Base-by-base conservation (phyloP, 2,329 filamentous ascomycete species). In the Didymella glomerata region DNA sequence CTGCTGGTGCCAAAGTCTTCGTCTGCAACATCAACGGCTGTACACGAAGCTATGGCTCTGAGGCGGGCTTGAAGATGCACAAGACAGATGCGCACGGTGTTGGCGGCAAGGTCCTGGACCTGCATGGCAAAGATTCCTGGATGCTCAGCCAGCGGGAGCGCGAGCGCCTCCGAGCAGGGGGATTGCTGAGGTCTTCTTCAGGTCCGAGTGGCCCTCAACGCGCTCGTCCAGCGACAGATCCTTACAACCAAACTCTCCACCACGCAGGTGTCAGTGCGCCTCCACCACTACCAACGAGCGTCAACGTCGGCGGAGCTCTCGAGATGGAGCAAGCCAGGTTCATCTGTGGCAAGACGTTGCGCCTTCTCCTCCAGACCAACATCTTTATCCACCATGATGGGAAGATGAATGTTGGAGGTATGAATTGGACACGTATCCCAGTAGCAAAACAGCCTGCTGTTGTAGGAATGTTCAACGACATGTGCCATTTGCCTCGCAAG, bases 321-420 rank as follows among this genome's bases (percentile, higher is more conserved):
- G 74, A 75, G 7, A 55, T 69, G 25, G 64, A 69, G 14, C 70
- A 76, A 55, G 70, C 70, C 2, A 67, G 68, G 16, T 22, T 44
- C 2, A 57, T 76, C 11, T 64, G 64, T 25, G 63, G 49, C 14
- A 68, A 70, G 54, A 71, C 65, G 10, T 38, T 72, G 25, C 74
- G 68, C 18, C 59, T 76, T 10, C 54, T 69, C 2, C 68, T 76
- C 4, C 70, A 73, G 38, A 58, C 62, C 4, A 68, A 76, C 18
- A 65, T 76, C 34, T 62, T 60, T 41, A 71, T 76, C 11, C 58
- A 64, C 10, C 58, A 72, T 30, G 45, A 67, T 30, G 73, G 73
- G 2, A 68, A 62, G 16, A 64, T 76, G 11, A 64, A 40, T 16
- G 66, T 67, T 30, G 46, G 65, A 9, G 72, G 66, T 3, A 65